Base-by-base conservation (phyloP, 1,284 basidiomycete genomes). In the Bjerkandera adusta region DNA sequence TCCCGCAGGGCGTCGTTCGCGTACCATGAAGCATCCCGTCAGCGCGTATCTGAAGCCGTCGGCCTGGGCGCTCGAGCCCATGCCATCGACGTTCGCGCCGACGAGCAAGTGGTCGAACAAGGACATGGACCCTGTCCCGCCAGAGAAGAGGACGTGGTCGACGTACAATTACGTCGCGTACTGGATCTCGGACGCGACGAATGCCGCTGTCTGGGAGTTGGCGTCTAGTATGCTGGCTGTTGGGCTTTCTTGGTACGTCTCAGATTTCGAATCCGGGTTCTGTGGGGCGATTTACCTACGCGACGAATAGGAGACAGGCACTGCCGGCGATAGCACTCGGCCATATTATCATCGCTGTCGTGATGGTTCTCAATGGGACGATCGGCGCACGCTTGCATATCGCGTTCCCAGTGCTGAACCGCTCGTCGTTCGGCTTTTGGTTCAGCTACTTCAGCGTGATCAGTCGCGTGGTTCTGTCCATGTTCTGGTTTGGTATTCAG, bases 341-440 rank as follows among this genome's bases (percentile, higher is more conserved):
- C 3, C 77, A 84, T 56, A 58, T 71, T 45, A 75, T 82, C 43
- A 82, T 85, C 49, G 70, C 77, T 7, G 55, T 73, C 5, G 72
- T 79, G 7, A 75, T 83, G 66, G 73, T 81, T 2, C 63, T 82
- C 33, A 90, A 88, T 60, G 86, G 85, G 45, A 82, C 82, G 25
- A 75, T 83, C 43, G 87, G 88, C 13, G 85, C 86, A 7, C 75
- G 81, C 12, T 73, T 90, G 40, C 81, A 81, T 52, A 68, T 83
- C 18, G 75, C 79, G 1, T 92, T 90, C 60, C 82, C 87, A 0
- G 77, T 91, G 32, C 71, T 89, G 6, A 83, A 83, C 51, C 75
- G 89, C 3, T 84, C 85, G 1, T 85, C 83, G 0, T 91, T 86
- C 59, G 89, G 89, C 0, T 89, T 89, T 67, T 89, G 83, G 75